Conservation (phyloP, 2,329 filamentous ascomycete species). For the Cytospora chrysosperma region DNA sequence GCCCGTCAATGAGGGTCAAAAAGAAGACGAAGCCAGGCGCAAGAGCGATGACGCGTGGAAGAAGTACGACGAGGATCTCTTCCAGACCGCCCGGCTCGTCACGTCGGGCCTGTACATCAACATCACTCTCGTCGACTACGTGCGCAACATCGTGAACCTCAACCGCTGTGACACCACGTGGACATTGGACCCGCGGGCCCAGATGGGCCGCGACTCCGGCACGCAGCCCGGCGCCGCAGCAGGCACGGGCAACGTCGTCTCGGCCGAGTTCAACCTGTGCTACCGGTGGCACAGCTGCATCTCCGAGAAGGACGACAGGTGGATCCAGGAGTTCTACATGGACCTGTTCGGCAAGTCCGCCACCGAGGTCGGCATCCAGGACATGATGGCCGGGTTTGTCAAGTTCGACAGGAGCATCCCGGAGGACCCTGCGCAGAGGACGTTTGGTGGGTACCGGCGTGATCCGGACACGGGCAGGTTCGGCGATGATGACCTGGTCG, state of each 20-base stretch:
- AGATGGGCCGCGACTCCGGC: slow-evolving; percentile 57
- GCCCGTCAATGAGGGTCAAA: slow-evolving; percentile 24
- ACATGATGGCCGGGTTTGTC: slow-evolving; percentile 62
- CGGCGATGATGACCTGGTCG: slow-evolving; percentile 72
- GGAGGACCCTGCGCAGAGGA: slow-evolving; percentile 66
- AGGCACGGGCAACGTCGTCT: slow-evolving; percentile 79
- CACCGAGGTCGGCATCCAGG: slow-evolving; percentile 53
- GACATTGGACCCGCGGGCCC: slow-evolving; percentile 74
- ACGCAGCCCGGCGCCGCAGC: slow-evolving; percentile 60
- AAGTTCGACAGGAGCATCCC: slow-evolving; percentile 62
- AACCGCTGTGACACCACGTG: slow-evolving; percentile 73
- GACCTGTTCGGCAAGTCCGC: slow-evolving; percentile 61
- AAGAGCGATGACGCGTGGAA: slow-evolving; percentile 54
- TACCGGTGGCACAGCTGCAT: slow-evolving; percentile 88
- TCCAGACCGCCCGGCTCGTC: slow-evolving; percentile 75
- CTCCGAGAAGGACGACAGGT: slow-evolving; percentile 71
- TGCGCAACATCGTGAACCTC: slow-evolving; percentile 65
- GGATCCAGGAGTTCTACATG: slow-evolving; percentile 70
- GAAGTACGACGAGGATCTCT: slow-evolving; percentile 74
- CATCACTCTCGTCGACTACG: slow-evolving; percentile 75
- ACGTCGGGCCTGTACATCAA: slow-evolving; percentile 76
- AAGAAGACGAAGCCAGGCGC: slow-evolving; percentile 44
- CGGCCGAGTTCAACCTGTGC: slow-evolving; percentile 84
- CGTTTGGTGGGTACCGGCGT: slow-evolving; percentile 66
- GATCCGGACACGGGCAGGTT: slow-evolving; percentile 63